Evolutionary conservation across 2,329 filamentous ascomycete genomes (phyloP).

Genomic region (Sporothrix variecibatus): DNA sequence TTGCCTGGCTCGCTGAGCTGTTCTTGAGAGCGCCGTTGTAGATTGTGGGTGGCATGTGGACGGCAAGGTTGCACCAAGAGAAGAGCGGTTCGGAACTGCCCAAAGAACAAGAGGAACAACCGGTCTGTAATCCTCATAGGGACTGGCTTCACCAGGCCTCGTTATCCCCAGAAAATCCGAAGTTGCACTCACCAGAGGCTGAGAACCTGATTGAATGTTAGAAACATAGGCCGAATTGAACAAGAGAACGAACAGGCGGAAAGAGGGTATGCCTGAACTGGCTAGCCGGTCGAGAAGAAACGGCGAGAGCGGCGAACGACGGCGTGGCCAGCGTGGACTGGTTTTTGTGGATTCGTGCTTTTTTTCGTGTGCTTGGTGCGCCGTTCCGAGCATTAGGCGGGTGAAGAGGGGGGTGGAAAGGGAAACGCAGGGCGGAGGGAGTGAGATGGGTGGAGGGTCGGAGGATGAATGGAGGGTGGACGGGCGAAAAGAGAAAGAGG

Average conservation of each 20-base stretch:
- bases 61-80: constrained; percentile 29
- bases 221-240: constrained; percentile 17
- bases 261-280: constrained; percentile 1
- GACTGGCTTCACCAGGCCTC: not conserved
- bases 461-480: not conserved
- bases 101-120: not conserved
- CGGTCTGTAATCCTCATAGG: not conserved
- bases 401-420: not conserved
- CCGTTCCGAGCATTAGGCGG: constrained; percentile 19
- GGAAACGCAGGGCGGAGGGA: constrained; percentile 6
- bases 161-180: not conserved
- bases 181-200: not conserved
- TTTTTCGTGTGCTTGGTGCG: constrained; percentile 17
- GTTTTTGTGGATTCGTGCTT: constrained; percentile 26
- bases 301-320: constrained; percentile 23
- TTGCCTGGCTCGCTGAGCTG: constrained; percentile 17
- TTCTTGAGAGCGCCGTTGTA: not conserved
- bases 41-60: constrained; percentile 4
- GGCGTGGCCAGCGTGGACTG: constrained; percentile 23
- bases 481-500: not conserved
- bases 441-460: constrained; percentile 11
- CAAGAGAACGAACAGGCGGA: constrained; percentile 19
- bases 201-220: constrained; percentile 11
- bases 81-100: constrained; percentile 14
- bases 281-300: constrained; percentile 21